A percentile compares a stretch with the other conserved stretches of the same genome.
phyloP scores from a whole-genome alignment of 2,329 filamentous ascomycete species.

The Talaromyces verruculosus region DNA sequence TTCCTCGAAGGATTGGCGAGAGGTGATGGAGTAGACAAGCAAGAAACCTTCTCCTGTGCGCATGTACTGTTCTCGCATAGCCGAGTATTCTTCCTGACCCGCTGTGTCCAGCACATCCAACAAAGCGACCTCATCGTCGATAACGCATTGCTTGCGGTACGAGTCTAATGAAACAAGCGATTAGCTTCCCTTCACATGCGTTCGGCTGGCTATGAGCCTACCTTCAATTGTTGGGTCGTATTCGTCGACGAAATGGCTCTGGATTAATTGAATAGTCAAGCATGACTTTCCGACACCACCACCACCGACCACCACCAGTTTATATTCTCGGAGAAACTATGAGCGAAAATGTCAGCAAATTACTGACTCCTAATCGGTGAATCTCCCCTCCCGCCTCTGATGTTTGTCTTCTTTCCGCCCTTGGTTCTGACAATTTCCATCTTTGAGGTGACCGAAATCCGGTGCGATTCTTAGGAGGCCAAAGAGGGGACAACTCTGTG shows the following conservation, averaged over 20 bases:
- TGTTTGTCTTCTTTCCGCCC: not conserved
- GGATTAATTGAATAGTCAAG: conserved; percentile 93
- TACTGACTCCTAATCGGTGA: not conserved
- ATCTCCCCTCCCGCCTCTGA: not conserved
- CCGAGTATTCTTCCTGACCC: conserved; percentile 98
- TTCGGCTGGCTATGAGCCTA: conserved; percentile 26
- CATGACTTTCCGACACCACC: conserved; percentile 99
- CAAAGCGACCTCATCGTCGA: conserved; percentile 95
- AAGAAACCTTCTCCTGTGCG: conserved; percentile 96
- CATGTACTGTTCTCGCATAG: conserved; percentile 99
- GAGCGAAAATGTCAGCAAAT: conserved; percentile 25
- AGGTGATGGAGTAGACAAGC: conserved; percentile 97
- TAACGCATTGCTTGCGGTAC: conserved; percentile 99
- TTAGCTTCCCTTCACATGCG: not conserved
- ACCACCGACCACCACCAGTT: conserved; percentile 94
- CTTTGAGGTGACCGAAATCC: not conserved
- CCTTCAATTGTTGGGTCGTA: conserved; percentile 99
- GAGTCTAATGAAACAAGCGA: conserved; percentile 64
- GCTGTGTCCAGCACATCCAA: conserved; percentile 98
- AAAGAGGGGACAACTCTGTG: not conserved
- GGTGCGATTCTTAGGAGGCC: not conserved
- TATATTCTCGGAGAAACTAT: conserved; percentile 86
- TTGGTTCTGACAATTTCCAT: not conserved
- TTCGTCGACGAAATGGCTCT: conserved; percentile 98
- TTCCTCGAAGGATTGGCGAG: conserved; percentile 95